These are phyloP conservation scores for Tricholoma bakamatsutake DNA, from an alignment of 768 basidiomycete genomes.

Conservation along the genomic window DNA sequence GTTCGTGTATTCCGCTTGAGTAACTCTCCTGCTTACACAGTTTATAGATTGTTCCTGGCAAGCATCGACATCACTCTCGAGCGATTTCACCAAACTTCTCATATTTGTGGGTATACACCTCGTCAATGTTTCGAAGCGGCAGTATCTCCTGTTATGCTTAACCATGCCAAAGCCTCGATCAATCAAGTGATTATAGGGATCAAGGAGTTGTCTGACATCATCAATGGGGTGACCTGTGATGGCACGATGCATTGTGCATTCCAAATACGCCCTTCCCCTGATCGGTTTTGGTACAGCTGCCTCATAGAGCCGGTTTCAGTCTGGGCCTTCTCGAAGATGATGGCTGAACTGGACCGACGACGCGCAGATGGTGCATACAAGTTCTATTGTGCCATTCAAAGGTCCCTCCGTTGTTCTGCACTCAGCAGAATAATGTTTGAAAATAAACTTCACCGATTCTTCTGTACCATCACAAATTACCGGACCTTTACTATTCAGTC, in stretches of 20 bases:
- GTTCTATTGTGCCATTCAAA: background rate
- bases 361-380: background rate
- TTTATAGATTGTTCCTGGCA: background rate
- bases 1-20: background rate
- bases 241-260: background rate
- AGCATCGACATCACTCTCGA: background rate
- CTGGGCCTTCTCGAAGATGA: background rate
- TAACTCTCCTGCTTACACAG: background rate
- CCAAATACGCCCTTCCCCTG: background rate
- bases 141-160: background rate
- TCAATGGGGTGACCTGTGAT: background rate
- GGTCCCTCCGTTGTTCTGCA: background rate
- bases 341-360: background rate
- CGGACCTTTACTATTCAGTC: background rate
- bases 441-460: background rate
- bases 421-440: background rate
- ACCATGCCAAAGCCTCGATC: background rate
- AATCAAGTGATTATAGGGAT: background rate
- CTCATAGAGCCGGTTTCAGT: background rate
- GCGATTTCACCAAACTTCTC: background rate
- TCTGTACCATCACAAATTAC: background rate
- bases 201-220: background rate
- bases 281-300: background rate
- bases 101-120: background rate
- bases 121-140: background rate